A percentile compares a stretch with the other conserved stretches of the same genome.
Conservation (phyloP, 169 alveolate species). For the Sarcocystis neurona region DNA sequence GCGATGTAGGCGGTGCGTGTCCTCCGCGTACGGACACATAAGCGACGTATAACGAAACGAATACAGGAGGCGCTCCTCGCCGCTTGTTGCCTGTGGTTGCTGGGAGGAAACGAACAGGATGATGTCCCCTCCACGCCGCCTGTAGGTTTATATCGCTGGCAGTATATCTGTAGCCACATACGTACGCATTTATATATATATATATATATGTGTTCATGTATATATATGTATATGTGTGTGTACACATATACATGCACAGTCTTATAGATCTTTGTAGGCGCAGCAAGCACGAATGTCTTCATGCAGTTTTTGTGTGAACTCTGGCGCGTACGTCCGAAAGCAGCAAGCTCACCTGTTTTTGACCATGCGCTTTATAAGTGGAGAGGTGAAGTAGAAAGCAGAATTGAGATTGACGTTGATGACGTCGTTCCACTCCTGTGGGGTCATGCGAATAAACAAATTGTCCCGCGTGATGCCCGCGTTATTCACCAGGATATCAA, state of each 20-base stretch:
- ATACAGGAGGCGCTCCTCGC: too few relatives aligned
- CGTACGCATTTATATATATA: neutral
- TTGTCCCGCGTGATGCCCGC: constrained; percentile 91
- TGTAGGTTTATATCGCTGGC: neutral
- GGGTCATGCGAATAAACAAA: constrained; percentile 83
- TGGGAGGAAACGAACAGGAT: neutral
- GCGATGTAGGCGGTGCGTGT: neutral
- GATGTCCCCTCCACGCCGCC: neutral
- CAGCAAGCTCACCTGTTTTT: constrained; percentile 42
- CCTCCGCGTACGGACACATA: neutral
- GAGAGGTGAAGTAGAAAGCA: constrained; percentile 68
- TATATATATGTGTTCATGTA: neutral
- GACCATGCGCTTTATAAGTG: constrained; percentile 67
- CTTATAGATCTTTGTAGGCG: too few relatives aligned
- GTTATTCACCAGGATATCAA: constrained; percentile 89
- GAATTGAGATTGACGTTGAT: constrained; percentile 83
- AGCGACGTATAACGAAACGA: neutral
- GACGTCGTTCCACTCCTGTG: constrained; percentile 87
- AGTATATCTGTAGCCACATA: neutral
- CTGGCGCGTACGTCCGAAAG: neutral
- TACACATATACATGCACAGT: neutral
- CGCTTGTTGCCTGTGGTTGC: too few relatives aligned
- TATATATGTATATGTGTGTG: neutral
- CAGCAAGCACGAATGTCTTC: too few relatives aligned
- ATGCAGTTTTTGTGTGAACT: too few relatives aligned